These are phyloP conservation scores for Globisporangium abappressorium DNA, from an alignment of 352 stramenopile species.

Conservation along the genomic window DNA sequence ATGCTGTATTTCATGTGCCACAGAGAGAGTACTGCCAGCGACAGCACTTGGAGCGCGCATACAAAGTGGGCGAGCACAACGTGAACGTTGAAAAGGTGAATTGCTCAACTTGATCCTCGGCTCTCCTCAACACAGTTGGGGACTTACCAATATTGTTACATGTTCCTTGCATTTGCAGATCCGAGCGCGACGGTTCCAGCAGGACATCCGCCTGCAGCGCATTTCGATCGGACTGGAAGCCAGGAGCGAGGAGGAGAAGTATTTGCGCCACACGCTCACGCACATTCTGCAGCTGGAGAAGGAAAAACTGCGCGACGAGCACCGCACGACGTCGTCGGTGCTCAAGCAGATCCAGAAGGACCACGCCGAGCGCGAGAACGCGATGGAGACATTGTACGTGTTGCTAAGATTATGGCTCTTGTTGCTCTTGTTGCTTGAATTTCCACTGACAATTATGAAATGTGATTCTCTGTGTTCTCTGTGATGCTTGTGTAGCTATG, in stretches of 20 bases:
- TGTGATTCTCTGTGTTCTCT: neutral
- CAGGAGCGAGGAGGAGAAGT: constrained; percentile 65
- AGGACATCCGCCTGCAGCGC: constrained; percentile 65
- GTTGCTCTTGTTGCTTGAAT: neutral
- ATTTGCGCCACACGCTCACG: constrained; percentile 63
- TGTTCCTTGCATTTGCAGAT: constrained; percentile 27
- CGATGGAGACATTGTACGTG: constrained; percentile 58
- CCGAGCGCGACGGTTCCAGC: constrained; percentile 54
- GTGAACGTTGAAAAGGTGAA: constrained; percentile 58
- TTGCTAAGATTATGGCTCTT: too few species aligned
- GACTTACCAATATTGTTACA: neutral
- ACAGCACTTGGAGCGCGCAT: constrained; percentile 58
- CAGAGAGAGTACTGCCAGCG: constrained; percentile 58
- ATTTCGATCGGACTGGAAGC: constrained; percentile 57
- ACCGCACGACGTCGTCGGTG: constrained; percentile 38
- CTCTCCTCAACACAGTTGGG: too few species aligned
- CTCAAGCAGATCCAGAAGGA: constrained; percentile 65
- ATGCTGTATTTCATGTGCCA: neutral
- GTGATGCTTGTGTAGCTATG: constrained; percentile 29
- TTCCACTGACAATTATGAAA: too few species aligned
- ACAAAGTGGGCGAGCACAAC: constrained; percentile 56
- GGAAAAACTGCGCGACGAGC: constrained; percentile 62
- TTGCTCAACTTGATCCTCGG: neutral
- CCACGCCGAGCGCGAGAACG: constrained; percentile 49
- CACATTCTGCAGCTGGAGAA: constrained; percentile 66